A percentile compares a stretch with the other conserved stretches of the same genome.
phyloP scores from a whole-genome alignment of 345 rosid genomes.

The Noccaea bulbosa region DNA sequence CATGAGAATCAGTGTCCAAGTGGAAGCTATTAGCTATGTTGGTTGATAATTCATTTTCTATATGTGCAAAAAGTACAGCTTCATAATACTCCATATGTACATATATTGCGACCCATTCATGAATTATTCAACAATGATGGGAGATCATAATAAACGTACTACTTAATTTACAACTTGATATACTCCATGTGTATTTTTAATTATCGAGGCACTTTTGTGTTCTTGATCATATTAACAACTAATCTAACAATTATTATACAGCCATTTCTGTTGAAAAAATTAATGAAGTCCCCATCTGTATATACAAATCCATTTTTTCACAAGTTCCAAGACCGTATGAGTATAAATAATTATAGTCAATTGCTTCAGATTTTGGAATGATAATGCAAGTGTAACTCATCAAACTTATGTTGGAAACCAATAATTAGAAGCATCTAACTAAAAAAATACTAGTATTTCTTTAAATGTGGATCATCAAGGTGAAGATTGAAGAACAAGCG shows the following conservation, averaged over 20 bases:
- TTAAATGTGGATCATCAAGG: neutral
- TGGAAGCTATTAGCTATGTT: conserved; percentile 45
- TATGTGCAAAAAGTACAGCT: conserved; percentile 27
- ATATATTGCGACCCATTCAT: conserved; percentile 30
- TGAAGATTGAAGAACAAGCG: neutral
- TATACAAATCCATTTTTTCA: conserved; percentile 24
- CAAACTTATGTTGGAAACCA: conserved; percentile 18
- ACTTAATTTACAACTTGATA: conserved; percentile 37
- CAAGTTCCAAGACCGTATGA: conserved; percentile 38
- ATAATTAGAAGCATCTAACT: neutral
- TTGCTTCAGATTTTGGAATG: conserved; percentile 13
- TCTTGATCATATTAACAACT: conserved; percentile 37
- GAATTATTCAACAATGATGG: conserved; percentile 43
- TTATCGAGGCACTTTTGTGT: conserved; percentile 43
- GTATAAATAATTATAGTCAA: conserved; percentile 5
- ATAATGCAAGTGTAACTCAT: conserved; percentile 25
- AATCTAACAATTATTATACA: conserved; percentile 35
- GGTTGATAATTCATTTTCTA: conserved; percentile 35
- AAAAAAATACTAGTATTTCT: neutral
- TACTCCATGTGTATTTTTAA: conserved; percentile 38
- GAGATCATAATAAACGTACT: conserved; percentile 29
- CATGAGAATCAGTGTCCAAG: conserved; percentile 48
- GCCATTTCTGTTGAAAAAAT: conserved; percentile 18
- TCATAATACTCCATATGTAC: conserved; percentile 1
- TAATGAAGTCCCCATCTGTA: conserved; percentile 19